Percentiles rank a stretch among this genome's conserved stretches.
phyloP scores from a whole-genome alignment of 1,284 basidiomycete genomes.

The Leccinum fallax region DNA sequence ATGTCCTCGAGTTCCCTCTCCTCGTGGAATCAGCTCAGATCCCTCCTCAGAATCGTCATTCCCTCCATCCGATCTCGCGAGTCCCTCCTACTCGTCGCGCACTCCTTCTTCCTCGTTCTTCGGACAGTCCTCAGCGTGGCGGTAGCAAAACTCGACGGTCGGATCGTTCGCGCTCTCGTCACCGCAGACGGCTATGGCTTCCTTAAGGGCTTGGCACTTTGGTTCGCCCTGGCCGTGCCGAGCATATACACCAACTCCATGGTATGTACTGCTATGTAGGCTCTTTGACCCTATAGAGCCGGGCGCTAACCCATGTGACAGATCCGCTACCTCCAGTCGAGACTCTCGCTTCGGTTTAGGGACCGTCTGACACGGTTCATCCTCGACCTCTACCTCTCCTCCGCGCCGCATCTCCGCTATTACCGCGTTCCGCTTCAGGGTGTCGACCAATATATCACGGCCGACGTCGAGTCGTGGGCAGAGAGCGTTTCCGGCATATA shows the following conservation, averaged over 20 bases:
- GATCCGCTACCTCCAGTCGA: constrained; percentile 76
- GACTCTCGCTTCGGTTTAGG: constrained; percentile 82
- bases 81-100: constrained; percentile 72
- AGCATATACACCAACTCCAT: not conserved
- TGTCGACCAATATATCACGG: constrained; percentile 90
- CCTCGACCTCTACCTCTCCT: constrained; percentile 88
- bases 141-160: constrained; percentile 89
- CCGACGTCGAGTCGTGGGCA: constrained; percentile 91
- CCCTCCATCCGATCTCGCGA: constrained; percentile 78
- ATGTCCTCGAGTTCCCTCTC: too few species aligned
- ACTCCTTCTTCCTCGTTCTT: constrained; percentile 87
- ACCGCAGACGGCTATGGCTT: not conserved
- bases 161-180: not conserved
- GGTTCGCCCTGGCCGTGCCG: not conserved
- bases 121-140: constrained; percentile 86
- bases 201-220: not conserved
- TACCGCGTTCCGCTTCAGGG: constrained; percentile 77
- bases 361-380: constrained; percentile 91
- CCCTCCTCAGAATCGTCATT: constrained; percentile 52
- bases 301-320: not conserved
- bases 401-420: constrained; percentile 68
- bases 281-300: constrained; percentile 20
- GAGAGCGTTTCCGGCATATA: constrained; percentile 89
- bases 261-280: not conserved
- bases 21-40: too few species aligned